Conservation (phyloP, 169 alveolate genomes). For the Cryptosporidium andersoni region DNA sequence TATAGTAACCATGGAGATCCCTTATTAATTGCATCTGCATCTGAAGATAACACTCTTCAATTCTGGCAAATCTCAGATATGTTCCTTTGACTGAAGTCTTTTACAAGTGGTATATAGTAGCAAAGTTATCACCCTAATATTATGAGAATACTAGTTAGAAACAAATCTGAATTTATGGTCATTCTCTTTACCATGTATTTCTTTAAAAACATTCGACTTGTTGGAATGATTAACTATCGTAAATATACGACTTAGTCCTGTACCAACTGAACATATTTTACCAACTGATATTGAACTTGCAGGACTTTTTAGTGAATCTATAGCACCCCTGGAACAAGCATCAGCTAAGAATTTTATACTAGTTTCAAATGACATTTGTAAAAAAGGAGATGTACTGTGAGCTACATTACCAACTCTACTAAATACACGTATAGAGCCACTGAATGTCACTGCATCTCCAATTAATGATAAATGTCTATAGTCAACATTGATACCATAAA, state of each 20-base stretch:
- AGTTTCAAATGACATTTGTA: constrained; percentile 97
- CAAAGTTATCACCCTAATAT: not conserved
- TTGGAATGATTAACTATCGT: constrained; percentile 8
- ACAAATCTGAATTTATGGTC: too few relatives aligned
- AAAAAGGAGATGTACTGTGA: constrained; percentile 86
- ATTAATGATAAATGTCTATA: constrained; percentile 94
- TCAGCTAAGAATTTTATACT: constrained; percentile 91
- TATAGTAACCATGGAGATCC: constrained; percentile 75
- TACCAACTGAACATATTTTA: constrained; percentile 28
- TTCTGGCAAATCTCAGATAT: constrained; percentile 78
- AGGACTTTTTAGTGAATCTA: constrained; percentile 78
- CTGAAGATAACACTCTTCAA: constrained; percentile 84
- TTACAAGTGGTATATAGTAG: not conserved
- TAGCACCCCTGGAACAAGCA: constrained; percentile 84
- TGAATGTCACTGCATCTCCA: constrained; percentile 96
- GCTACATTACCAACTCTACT: constrained; percentile 76
- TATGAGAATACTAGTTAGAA: not conserved
- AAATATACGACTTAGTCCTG: constrained; percentile 54
- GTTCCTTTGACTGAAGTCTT: not conserved
- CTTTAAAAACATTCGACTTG: not conserved
- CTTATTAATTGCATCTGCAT: constrained; percentile 79
- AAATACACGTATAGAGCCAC: constrained; percentile 90
- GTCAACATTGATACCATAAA: constrained; percentile 96
- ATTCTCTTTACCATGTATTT: not conserved
- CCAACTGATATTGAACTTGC: constrained; percentile 76